Evolutionary conservation across 129 eudicot genomes (phyloP), one percentile per base, ranked within the genome.

Genomic region (Logfia minima): DNA sequence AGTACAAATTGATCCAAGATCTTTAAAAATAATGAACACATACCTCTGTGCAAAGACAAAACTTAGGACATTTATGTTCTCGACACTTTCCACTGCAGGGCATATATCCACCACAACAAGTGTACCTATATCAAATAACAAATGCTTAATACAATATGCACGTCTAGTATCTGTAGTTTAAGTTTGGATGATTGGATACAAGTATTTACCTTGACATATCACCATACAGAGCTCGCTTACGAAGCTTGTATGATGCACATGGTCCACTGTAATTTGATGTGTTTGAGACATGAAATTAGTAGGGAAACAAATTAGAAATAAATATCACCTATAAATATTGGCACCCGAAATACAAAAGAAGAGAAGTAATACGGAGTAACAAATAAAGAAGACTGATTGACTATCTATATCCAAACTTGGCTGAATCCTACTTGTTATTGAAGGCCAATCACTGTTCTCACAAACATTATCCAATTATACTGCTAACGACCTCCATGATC

Each of bases 41-140:
- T 84, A 93, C 98, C 97, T 93, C 98, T 67, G 93, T 83, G 58
- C 88, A 87, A 84, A 93, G 98, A 79, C 98, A 93, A 55, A 89
- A 82, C 63, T 87, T 84, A 61, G 98, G 98, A 79, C 98, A 93
- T 75, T 80, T 78, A 65, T 90, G 90, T 85, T 90, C 98, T 22
- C 92, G 88, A 78, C 98, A 93, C 62, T 91, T 85, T 28, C 97
- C 98, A 81, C 98, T 93, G 77, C 97, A 93, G 26, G 98, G 98
- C 93, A 90, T 87, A 78, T 85, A 93, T 68, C 98, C 98, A 34
- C 87, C 97, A 85, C 97, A 90, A 21, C 98, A 93, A 23, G 60
- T 79, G 84, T 93, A 93, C 84, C 92, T 90, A 21, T 29, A 72
- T 24, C 77, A 77, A 24, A 65, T 48, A 68, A 45, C 68, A 70